Base-by-base conservation (phyloP, 2,329 filamentous ascomycete species). In the Fusarium armeniacum region DNA sequence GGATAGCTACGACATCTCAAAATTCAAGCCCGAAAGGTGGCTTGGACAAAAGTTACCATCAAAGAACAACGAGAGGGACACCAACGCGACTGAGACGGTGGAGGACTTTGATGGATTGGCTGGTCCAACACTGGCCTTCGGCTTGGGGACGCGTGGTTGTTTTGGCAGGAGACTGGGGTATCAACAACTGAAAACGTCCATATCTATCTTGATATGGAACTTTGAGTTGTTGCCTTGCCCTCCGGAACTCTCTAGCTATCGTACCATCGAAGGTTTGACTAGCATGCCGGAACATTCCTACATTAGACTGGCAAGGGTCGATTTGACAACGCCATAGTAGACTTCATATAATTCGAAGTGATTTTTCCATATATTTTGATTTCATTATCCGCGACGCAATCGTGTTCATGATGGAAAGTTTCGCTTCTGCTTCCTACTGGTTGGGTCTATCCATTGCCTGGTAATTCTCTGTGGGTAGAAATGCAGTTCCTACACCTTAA, bases 401-500 rank as follows among this genome's bases (percentile, higher is more conserved):
- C 36, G 11, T 38, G 4, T 3, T 22, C 20, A 15, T 22, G 1
- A 5, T 22, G 16, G 0, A 24, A 16, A 5, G 1, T 1, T 9
- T 24, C 3, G 9, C 38, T 4, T 12, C 3, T 6, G 9, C 4
- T 11, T 16, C 8, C 2, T 7, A 1, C n/a, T 40, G n/a, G 4
- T 13, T 40, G 1, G n/a, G 8, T 40, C 4, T n/a, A 12, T 18
- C 11, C 18, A 0, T 18, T 2, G 9, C 33, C 33, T 0, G 16
- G 4, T 18, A 5, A 36, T 18, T 10, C 16, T 10, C 2, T 5
- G 33, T 10, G 9, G 1, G 10, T 10, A 18, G 2, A 3, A 18
- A 18, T 18, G 33, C 16, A 16, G 33, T 35, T 35, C 18, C 8
- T 35, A 18, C 18, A 18, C 16, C 4, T 20, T 20, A 20, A 20